Conservation (phyloP, 2,329 filamentous ascomycete genomes). For the Aspergillus sp. region DNA sequence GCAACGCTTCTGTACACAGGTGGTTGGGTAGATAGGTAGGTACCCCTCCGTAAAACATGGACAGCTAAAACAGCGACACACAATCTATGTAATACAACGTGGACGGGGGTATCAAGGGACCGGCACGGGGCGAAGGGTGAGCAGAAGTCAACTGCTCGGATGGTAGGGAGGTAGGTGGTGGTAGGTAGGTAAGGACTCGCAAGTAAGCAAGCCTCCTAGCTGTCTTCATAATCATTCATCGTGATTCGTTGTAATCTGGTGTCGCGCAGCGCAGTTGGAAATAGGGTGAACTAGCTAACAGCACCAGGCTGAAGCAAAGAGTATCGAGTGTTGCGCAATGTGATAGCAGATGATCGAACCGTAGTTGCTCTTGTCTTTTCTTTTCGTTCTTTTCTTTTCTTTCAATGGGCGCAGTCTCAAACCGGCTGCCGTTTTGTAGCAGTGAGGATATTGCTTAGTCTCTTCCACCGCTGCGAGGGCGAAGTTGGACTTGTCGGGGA, state of each 20-base stretch:
- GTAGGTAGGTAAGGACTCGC: not conserved
- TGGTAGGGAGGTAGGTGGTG: not conserved
- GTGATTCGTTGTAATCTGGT: conserved; percentile 3
- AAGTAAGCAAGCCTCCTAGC: not conserved
- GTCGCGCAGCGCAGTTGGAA: not conserved
- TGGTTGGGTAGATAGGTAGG: no score
- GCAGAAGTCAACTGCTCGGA: no score
- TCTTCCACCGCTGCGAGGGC: conserved; percentile 33
- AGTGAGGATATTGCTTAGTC: conserved; percentile 33
- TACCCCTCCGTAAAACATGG: not conserved
- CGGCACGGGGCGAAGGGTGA: not conserved
- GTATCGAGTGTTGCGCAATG: not conserved
- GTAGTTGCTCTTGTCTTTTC: not conserved
- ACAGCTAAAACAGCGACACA: conserved; percentile 4
- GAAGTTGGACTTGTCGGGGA: conserved; percentile 19
- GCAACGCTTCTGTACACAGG: not conserved
- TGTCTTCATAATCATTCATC: conserved; percentile 7
- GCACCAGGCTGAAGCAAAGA: not conserved
- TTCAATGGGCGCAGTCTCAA: not conserved
- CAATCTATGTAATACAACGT: conserved; percentile 10
- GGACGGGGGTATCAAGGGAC: conserved; percentile 12
- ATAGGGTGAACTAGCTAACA: not conserved
- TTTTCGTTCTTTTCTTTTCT: not conserved
- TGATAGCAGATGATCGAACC: not conserved
- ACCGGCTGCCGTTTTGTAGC: conserved; percentile 25